Evolutionary conservation across 2,329 filamentous ascomycete genomes (phyloP), one percentile per base, ranked within the genome.

Genomic region (Clarireedia homoeocarpa): DNA sequence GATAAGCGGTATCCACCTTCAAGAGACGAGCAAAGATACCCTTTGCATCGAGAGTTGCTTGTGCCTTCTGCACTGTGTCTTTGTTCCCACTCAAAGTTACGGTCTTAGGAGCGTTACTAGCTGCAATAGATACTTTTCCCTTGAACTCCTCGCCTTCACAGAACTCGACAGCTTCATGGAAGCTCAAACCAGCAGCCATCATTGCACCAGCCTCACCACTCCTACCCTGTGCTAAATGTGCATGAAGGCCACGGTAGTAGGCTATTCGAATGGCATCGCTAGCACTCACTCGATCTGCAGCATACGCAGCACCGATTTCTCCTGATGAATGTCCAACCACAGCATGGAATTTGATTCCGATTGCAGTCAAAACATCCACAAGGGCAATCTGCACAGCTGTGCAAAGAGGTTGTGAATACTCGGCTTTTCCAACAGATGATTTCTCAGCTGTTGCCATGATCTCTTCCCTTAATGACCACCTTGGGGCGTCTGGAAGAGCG

Each of bases 321-420:
- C 76, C 76, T 36, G 68, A 71, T 1, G 74, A 77, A 60, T 79
- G 76, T 2, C 76, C 74, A 2, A 71, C 66, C 0, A 77, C 74
- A 1, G 67, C 68, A 0, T 59, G 48, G 0, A 74, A 71, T 5
- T 55, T 62, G 24, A 78, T 64, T 1, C 70, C 71, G 65, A 70
- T 75, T 2, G 71, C 70, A 23, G 70, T 39, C 0, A 80, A 66
- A 3, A 80, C 66, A 14, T 74, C 67, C 0, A 74, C 70, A 1
- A 80, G 62, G 1, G 71, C 55, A 20, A 81, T 65, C 61, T 81
- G 78, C 2, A 81, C 57, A 0, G 76, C 74, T 0, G 75, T 76
- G 57, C 70, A 74, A 68, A 72, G 65, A 57, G 75, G 74, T 61
- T 76, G 74, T 2, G 68, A 62, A 20, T 62, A 45, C 17, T 52